Conservation (phyloP, 2,329 filamentous ascomycete genomes). For the Verticillium isaacii region DNA sequence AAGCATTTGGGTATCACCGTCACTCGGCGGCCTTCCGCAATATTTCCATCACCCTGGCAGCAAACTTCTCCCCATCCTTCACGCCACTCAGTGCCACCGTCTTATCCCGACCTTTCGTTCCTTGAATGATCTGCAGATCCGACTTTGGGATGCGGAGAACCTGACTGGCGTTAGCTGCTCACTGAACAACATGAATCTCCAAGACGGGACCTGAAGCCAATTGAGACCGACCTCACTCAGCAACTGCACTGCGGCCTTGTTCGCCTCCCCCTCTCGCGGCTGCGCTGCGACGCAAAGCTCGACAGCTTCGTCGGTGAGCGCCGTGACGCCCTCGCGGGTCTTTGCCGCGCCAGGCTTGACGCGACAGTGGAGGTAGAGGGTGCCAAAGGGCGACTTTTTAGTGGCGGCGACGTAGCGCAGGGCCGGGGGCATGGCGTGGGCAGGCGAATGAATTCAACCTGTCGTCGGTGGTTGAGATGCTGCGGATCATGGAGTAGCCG, state of each 20-base stretch:
- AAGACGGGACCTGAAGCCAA: too few relatives aligned
- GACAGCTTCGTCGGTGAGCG: slow-evolving; percentile 51
- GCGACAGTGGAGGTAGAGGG: slow-evolving; percentile 58
- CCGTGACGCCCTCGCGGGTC: slow-evolving; percentile 54
- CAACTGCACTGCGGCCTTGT: slow-evolving; percentile 59
- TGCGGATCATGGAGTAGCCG: background rate
- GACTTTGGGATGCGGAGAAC: slow-evolving; percentile 59
- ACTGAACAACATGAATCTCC: background rate
- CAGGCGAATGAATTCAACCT: too few relatives aligned
- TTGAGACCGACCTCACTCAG: slow-evolving; percentile 48
- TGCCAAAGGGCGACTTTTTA: slow-evolving; percentile 38
- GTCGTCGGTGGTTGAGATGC: background rate
- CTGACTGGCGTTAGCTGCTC: slow-evolving; percentile 25
- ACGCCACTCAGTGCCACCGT: slow-evolving; percentile 40
- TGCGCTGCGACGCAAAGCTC: slow-evolving; percentile 63
- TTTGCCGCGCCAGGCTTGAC: slow-evolving; percentile 63
- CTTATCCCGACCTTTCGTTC: slow-evolving; percentile 62
- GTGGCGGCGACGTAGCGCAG: slow-evolving; percentile 43
- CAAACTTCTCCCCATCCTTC: slow-evolving; percentile 22
- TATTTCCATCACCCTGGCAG: slow-evolving; percentile 16
- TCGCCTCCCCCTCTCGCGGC: slow-evolving; percentile 63
- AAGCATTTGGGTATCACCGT: too few relatives aligned
- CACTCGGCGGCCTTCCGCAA: slow-evolving; percentile 11
- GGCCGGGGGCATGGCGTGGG: slow-evolving; percentile 15
- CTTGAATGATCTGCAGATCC: slow-evolving; percentile 56